Evolutionary conservation across 305 asterid species (phyloP), one percentile per base, ranked within the genome.

Genomic region (Fraxinus paxiana): DNA sequence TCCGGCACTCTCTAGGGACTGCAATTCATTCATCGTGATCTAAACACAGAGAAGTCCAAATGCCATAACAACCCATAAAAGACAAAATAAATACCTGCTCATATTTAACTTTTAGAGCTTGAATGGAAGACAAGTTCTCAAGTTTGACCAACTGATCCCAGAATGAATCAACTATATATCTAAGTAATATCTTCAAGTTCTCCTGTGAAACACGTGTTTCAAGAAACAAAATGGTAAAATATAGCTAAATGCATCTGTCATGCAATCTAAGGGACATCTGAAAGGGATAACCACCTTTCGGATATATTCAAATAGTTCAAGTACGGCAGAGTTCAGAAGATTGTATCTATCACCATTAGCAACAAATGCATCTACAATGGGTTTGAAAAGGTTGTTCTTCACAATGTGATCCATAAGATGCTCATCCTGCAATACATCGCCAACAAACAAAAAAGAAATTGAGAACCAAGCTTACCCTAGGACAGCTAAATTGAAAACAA

Each of bases 261-360:
- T 72, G 76, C 78, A 56, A 56, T 22, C 73, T 18, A 73, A 56
- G 46, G 77, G 77, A 73, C 54, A 69, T 33, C 69, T 37, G 56
- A 79, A 81, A 77, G 77, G 79, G 63, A 81, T 33, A 73, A 80
- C 48, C 80, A 96, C 99, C 99, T 96, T 92, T 22, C 95, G 87
- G 76, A 96, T 89, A 84, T 85, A 89, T 82, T 96, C 99, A 54
- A 96, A 88, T 80, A 96, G 96, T 69, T 96, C 99, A 56, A 96
- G 95, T 85, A 96, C 89, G 10, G 97, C 97, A 76, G 99, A 96
- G 89, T 94, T 94, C 85, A 96, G 90, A 85, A 96, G 97, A 90
- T 96, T 96, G 84, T 96, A 94, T 34, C 98, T 97, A 87, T 83
- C 85, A 61, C 99, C 98, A 79, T 96, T 96, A 38, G 90, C 93